Evolutionary conservation across 2,329 filamentous ascomycete species (phyloP).

Genomic region (Aspergillus bombycis): DNA sequence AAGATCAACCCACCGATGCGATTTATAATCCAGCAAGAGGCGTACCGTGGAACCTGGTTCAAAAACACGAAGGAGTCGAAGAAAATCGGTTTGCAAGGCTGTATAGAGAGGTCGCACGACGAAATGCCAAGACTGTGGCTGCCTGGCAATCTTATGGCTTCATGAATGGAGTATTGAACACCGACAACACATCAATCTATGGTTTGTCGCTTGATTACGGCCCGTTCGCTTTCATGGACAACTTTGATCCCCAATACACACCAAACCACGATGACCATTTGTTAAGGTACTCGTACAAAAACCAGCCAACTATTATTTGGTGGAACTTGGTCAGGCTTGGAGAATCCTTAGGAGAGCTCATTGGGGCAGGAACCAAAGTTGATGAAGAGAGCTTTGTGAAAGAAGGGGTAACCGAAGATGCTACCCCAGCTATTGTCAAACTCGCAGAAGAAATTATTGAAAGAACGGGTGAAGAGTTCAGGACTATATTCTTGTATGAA

Average conservation of each 20-base stretch:
- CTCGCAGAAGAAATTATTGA: constrained; percentile 84
- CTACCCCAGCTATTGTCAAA: constrained; percentile 69
- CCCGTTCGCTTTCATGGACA: constrained; percentile 96
- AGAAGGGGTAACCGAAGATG: constrained; percentile 72
- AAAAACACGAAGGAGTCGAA: constrained; percentile 68
- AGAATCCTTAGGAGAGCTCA: constrained; percentile 83
- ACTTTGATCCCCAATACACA: constrained; percentile 92
- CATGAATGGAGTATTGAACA: constrained; percentile 97
- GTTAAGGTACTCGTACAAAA: constrained; percentile 87
- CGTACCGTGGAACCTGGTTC: constrained; percentile 59
- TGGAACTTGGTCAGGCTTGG: constrained; percentile 95
- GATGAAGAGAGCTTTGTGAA: constrained; percentile 73
- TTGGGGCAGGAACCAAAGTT: constrained; percentile 73
- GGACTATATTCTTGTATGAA: constrained; percentile 81
- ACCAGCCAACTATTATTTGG: constrained; percentile 96
- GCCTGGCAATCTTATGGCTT: constrained; percentile 99
- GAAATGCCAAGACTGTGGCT: constrained; percentile 86
- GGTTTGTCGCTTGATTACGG: constrained; percentile 93
- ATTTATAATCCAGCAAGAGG: constrained; percentile 54
- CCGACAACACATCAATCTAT: constrained; percentile 91
- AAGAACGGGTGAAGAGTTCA: constrained; percentile 82
- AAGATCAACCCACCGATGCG: constrained; percentile 41
- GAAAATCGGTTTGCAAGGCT: constrained; percentile 87
- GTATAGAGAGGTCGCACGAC: constrained; percentile 82
- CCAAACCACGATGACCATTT: constrained; percentile 94